These are phyloP conservation scores for Cordyceps fumosorosea DNA, from an alignment of 2,329 filamentous ascomycete species.

Conservation along the genomic window DNA sequence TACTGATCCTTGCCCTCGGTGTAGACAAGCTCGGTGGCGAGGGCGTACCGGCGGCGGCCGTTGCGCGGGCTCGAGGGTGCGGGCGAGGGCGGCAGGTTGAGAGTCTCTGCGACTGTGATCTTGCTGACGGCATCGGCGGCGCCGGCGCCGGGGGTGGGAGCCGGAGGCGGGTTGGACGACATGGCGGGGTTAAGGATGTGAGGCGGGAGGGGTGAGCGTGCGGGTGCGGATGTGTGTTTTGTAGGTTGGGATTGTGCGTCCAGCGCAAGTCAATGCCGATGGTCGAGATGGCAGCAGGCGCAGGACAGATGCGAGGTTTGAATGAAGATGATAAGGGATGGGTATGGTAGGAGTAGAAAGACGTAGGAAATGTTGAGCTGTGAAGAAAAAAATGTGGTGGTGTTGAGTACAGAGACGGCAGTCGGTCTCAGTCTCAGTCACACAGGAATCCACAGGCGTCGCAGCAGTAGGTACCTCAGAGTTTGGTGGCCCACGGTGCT, in stretches of 20 bases:
- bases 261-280: slow-evolving; percentile 4
- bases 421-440: neutral
- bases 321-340: neutral
- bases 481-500: neutral
- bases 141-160: slow-evolving; percentile 25
- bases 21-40: slow-evolving; percentile 94
- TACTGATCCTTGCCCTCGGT: slow-evolving; percentile 96
- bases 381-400: neutral
- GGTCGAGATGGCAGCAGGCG: neutral
- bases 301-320: neutral
- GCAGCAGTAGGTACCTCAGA: neutral
- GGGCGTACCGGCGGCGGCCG: slow-evolving; percentile 75
- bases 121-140: slow-evolving; percentile 53
- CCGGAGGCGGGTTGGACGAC: slow-evolving; percentile 10
- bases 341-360: neutral
- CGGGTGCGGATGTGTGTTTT: neutral
- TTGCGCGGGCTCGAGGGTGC: slow-evolving; percentile 85
- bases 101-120: slow-evolving; percentile 66
- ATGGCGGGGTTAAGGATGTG: neutral
- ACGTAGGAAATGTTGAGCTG: neutral
- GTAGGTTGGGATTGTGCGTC: slow-evolving; percentile 2
- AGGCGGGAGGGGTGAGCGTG: neutral
- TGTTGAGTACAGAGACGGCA: neutral
- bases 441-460: slow-evolving; percentile 1
- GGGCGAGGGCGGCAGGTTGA: slow-evolving; percentile 83